These are phyloP conservation scores for Curvularia hawaiiensis DNA, from an alignment of 2,329 filamentous ascomycete genomes.

Conservation along the genomic window DNA sequence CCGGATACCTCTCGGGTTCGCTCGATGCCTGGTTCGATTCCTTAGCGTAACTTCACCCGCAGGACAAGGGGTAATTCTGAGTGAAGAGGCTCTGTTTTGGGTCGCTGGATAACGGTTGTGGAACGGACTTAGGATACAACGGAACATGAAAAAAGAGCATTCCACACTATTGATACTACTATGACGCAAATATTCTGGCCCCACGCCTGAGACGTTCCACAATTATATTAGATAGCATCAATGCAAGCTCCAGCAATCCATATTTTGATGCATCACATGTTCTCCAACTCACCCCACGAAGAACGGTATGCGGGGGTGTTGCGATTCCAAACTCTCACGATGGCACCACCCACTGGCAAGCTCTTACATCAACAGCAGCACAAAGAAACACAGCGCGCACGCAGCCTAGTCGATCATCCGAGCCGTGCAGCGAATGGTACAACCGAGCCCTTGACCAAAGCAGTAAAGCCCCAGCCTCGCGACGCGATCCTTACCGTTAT, in stretches of 20 bases:
- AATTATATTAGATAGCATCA: constrained; percentile 9
- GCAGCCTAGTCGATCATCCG: constrained; percentile 10
- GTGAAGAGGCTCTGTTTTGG: neutral
- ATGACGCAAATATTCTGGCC: constrained; percentile 1
- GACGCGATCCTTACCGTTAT: neutral
- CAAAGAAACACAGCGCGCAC: neutral
- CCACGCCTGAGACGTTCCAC: neutral
- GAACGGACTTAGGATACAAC: constrained; percentile 3
- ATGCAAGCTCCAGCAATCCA: constrained; percentile 4
- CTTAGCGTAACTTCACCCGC: neutral
- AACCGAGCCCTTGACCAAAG: constrained; percentile 3
- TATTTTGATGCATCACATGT: neutral
- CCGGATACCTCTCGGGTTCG: neutral
- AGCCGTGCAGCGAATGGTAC: constrained; percentile 11
- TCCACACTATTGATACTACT: constrained; percentile 4
- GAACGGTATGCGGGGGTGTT: neutral
- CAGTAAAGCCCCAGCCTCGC: constrained; percentile 2
- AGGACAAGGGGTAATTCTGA: neutral
- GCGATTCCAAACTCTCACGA: constrained; percentile 3
- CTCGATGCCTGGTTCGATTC: neutral
- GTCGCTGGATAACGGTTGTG: neutral
- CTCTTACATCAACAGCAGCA: constrained; percentile 8
- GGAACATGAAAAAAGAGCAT: constrained; percentile 3
- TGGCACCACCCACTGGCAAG: constrained; percentile 6
- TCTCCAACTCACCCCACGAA: neutral